Evolutionary conservation across 176 grass and related monocot species (phyloP).

Genomic region (Ensete ventricosum): DNA sequence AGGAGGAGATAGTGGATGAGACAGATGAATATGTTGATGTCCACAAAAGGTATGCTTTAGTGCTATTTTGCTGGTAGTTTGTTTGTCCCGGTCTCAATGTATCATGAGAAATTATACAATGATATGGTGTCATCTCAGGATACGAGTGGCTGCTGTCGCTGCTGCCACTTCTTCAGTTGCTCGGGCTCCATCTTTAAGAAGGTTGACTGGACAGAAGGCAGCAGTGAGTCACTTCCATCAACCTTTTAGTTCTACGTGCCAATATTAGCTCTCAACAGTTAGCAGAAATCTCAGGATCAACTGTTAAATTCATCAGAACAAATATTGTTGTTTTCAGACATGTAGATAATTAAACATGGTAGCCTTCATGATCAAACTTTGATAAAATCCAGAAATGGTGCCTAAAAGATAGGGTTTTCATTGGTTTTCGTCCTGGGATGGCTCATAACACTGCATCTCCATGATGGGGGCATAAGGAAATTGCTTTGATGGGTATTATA

Average conservation of each 20-base stretch:
- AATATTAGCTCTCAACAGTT: neutral
- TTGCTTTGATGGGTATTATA: neutral
- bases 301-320: too few relatives aligned
- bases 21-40: conserved; percentile 99
- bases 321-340: too few relatives aligned
- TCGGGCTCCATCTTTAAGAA: conserved; percentile 75
- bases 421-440: neutral
- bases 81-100: neutral
- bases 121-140: conserved; percentile 34
- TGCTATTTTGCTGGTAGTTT: neutral
- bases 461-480: neutral
- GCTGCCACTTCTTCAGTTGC: conserved; percentile 93
- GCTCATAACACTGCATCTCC: neutral
- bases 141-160: conserved; percentile 69
- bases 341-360: too few relatives aligned
- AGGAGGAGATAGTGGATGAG: conserved; percentile 99
- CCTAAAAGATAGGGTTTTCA: too few relatives aligned
- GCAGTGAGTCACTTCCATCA: conserved; percentile 46
- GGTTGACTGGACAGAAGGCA: conserved; percentile 65
- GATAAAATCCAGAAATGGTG: too few relatives aligned
- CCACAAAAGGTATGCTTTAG: conserved; percentile 70
- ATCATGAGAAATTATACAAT: neutral
- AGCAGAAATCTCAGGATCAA: neutral
- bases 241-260: neutral
- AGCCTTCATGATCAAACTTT: too few relatives aligned